Percentiles rank a stretch among this genome's conserved stretches.
phyloP scores from a whole-genome alignment of 176 grass and related monocot species.

The Cenchrus fungigraminus region DNA sequence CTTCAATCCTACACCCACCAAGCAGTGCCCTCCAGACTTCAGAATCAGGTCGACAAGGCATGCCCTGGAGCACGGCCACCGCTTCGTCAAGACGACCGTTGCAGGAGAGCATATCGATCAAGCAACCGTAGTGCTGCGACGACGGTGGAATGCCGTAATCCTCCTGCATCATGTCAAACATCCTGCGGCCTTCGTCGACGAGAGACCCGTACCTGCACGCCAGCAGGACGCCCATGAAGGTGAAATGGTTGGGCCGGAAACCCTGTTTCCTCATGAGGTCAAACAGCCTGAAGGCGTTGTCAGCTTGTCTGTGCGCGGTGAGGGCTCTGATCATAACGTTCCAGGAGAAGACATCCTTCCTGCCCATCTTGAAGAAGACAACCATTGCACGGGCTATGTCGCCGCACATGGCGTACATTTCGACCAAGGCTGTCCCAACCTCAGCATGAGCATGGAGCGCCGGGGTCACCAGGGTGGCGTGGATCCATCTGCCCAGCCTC shows the following conservation, averaged over 20 bases:
- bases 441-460: constrained; percentile 35
- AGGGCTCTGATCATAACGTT: constrained; percentile 61
- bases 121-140: constrained; percentile 45
- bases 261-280: constrained; percentile 37
- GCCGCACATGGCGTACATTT: constrained; percentile 65
- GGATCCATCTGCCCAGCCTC: constrained; percentile 56
- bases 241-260: constrained; percentile 46
- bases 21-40: constrained; percentile 56
- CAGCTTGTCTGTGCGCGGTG: constrained; percentile 33
- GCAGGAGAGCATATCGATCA: constrained; percentile 57
- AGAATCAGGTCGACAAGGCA: constrained; percentile 49
- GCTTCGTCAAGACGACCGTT: constrained; percentile 44
- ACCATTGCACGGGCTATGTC: constrained; percentile 43
- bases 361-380: constrained; percentile 50
- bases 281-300: constrained; percentile 49
- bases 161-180: constrained; percentile 49
- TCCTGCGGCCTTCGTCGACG: constrained; percentile 33
- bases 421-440: constrained; percentile 50
- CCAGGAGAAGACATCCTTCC: constrained; percentile 61
- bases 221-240: constrained; percentile 50
- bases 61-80: constrained; percentile 16
- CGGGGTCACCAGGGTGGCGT: constrained; percentile 52
- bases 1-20: constrained; percentile 39
- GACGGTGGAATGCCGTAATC: constrained; percentile 35
- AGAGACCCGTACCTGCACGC: constrained; percentile 39